Evolutionary conservation across 768 basidiomycete species (phyloP), one percentile per base, ranked within the genome.

Genomic region (Podaxis sp.): DNA sequence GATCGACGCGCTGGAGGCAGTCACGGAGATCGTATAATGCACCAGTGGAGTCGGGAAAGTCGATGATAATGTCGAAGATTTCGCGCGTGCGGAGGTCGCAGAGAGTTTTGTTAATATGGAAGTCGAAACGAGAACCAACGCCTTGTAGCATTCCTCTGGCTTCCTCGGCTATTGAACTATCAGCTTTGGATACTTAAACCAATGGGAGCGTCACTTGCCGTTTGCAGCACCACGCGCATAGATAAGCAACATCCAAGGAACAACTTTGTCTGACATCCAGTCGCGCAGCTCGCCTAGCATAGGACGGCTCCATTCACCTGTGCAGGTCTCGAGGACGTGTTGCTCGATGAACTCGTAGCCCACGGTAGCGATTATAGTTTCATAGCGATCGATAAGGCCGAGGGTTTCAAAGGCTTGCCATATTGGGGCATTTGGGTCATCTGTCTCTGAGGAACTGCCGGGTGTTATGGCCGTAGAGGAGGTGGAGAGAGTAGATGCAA

Each of bases 11-110:
- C 60, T 86, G 85, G 24, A 93, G 71, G 70, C 91, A 94, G 67
- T 93, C 91, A 88, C 91, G 90, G 19, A 98, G 79, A 75, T 99
- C 97, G 61, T 90, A 82, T 19, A 98, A 75, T 0, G 94, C 95
- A 3, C 89, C 86, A 66, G 79, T 80, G 0, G 96, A 96, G 64
- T 95, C 91, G 0, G 96, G 95, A 67, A 86, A 96, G 68, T 96
- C 93, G 59, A 98, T 88, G 62, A 98, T 96, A 60, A 98, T 97
- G 66, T 96, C 94, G 70, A 97, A 98, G 19, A 98, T 89, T 72
- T 98, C 96, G 54, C 78, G 80, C 62, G 86, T 89, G 37, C 88
- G 89, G 57, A 96, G 76, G 71, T 95, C 91, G 70, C 91, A 93
- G 25, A 98, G 77, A 2, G 90, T 93, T 73, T 95, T 96, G 74